Evolutionary conservation across 371 early-diverging fungal species (phyloP).

Genomic region (Smittium mucronatum): DNA sequence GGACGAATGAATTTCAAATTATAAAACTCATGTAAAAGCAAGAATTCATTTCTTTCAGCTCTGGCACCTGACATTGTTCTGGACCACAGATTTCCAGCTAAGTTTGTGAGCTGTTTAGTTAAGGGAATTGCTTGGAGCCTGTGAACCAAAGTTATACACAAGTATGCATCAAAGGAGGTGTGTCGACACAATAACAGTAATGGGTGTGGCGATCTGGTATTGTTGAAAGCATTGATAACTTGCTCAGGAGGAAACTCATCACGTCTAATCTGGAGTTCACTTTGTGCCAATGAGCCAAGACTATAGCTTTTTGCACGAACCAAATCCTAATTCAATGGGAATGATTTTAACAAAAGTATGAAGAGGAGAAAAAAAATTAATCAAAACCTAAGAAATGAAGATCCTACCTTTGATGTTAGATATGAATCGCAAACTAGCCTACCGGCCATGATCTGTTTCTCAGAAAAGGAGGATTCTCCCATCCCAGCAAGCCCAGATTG

Average conservation of each 20-base stretch:
- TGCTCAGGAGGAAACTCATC: slow-evolving; percentile 75
- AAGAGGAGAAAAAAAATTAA: too few species aligned
- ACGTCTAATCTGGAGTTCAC: slow-evolving; percentile 66
- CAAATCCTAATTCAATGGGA: slow-evolving; percentile 37
- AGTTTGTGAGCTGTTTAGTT: slow-evolving; percentile 81
- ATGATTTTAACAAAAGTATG: slow-evolving; percentile 4
- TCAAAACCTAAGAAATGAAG: too few species aligned
- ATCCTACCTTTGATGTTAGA: slow-evolving; percentile 56
- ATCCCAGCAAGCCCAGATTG: slow-evolving; percentile 64
- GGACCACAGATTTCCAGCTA: slow-evolving; percentile 93
- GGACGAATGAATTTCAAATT: slow-evolving; percentile 81
- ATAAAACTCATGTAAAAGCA: slow-evolving; percentile 95
- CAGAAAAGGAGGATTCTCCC: slow-evolving; percentile 49
- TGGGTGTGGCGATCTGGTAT: slow-evolving; percentile 34
- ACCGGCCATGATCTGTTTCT: slow-evolving; percentile 65
- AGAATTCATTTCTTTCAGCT: slow-evolving; percentile 96
- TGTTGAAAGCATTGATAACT: slow-evolving; percentile 50
- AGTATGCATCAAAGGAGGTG: slow-evolving; percentile 67
- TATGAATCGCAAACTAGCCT: slow-evolving; percentile 92
- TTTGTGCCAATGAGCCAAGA: slow-evolving; percentile 59
- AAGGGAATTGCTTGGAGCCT: slow-evolving; percentile 82
- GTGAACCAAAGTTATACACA: slow-evolving; percentile 72
- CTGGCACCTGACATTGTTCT: slow-evolving; percentile 86
- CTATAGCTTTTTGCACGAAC: slow-evolving; percentile 77
- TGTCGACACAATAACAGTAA: slow-evolving; percentile 63